Evolutionary conservation across 345 rosid genomes (phyloP), one percentile per base, ranked within the genome.

Genomic region (Aquilaria malaccensis): DNA sequence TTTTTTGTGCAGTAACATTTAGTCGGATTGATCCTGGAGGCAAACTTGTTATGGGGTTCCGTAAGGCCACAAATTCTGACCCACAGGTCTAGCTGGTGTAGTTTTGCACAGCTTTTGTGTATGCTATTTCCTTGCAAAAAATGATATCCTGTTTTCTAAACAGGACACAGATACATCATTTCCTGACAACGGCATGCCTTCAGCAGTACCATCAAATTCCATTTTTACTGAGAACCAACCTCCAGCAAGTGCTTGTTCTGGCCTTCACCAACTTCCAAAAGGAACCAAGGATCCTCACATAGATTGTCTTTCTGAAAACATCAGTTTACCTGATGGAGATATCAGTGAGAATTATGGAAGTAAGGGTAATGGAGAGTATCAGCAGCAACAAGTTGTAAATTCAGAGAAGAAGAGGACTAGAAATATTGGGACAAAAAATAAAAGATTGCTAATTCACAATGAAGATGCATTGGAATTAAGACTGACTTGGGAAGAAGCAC

Each of bases 401-500:
- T 22, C 56, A 46, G 95, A 78, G 58, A 86, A 85, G 82, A 92
- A 85, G 78, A 83, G 77, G 73, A 67, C 86, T 47, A 78, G 84
- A 47, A 89, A 86, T 66, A 86, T 86, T 62, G 95, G 98, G 68
- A 74, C 84, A 37, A 88, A 87, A 77, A 80, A 71, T 55, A 83
- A 87, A 84, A 83, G 98, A 76, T 50, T 87, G 57, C 81, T 79
- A 56, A 78, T 81, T 80, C 82, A 81, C 62, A 74, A 78, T 67
- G 90, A 82, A 66, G 98, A 89, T 49, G 80, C 83, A 53, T 62
- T 81, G 80, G 95, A 83, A 79, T 77, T 89, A 55, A 80, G 85
- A 71, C 70, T 89, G 53, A 92, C 91, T 33, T 92, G 96, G 96
- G 88, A 89, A 62, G 96, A 92, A 85, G 83, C 98, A 64, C 93